Percentiles rank a stretch among this genome's conserved stretches.
These are phyloP conservation scores for Aspergillus pseudoviridinutans DNA, from an alignment of 2,329 filamentous ascomycete species.

Conservation along the genomic window DNA sequence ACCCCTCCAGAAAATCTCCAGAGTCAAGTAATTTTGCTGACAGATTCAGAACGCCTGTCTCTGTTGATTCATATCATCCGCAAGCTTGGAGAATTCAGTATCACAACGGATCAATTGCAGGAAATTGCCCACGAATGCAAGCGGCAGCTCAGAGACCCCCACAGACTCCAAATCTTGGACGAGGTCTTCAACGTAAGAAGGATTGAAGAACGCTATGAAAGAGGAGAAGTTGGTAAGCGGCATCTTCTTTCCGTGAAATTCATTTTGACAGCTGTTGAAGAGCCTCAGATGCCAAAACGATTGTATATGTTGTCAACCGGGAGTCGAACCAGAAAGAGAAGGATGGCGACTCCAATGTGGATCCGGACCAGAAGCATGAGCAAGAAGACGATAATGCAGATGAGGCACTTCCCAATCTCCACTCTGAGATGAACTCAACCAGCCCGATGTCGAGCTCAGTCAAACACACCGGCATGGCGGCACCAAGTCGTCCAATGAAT, in stretches of 20 bases:
- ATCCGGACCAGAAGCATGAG: conserved; percentile 8
- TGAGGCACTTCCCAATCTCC: conserved; percentile 23
- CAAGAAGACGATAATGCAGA: too few species aligned
- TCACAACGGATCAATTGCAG: conserved; percentile 37
- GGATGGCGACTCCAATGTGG: conserved; percentile 26
- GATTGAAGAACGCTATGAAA: conserved; percentile 39
- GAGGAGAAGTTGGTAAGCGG: conserved; percentile 38
- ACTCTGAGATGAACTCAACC: conserved; percentile 22
- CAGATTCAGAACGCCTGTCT: conserved; percentile 29
- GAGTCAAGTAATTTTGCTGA: conserved; percentile 1
- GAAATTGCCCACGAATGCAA: conserved; percentile 38
- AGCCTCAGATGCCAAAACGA: conserved; percentile 27
- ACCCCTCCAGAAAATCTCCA: background rate
- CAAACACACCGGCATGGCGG: conserved; percentile 16
- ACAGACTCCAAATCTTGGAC: conserved; percentile 35
- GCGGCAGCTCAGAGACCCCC: conserved; percentile 33
- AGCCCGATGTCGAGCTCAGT: conserved; percentile 23
- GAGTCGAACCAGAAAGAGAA: conserved; percentile 32
- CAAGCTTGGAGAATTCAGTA: conserved; percentile 30
- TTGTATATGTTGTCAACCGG: conserved; percentile 37
- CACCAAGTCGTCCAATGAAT: conserved; percentile 18
- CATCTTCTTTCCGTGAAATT: background rate
- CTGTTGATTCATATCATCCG: conserved; percentile 41
- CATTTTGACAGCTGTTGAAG: background rate
- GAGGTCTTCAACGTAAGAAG: conserved; percentile 40